Base-by-base conservation (phyloP, 2,329 filamentous ascomycete genomes). In the Pezicula neosporulosa region DNA sequence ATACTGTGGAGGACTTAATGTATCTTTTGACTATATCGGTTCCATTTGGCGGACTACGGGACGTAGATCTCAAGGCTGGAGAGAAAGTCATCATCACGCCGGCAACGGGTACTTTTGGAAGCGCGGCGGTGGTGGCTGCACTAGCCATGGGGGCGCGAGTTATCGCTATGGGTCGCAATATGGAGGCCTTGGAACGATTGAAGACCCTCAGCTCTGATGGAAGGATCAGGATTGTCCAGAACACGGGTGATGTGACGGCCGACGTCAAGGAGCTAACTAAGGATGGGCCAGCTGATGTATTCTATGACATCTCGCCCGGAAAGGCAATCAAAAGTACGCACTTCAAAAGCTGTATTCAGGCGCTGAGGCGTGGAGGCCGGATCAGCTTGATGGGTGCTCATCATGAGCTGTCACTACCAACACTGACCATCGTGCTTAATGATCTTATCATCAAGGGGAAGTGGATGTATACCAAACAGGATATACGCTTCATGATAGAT, bases 61-160 rank as follows among this genome's bases (percentile, higher is more conserved):
- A 70, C 24, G 70, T 78, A 47, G 61, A 67, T 6, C 44, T 78
- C 5, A 58, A 70, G 51, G 52, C 72, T 3, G 75, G 75, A 2
- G 72, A 79, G 55, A 75, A 70, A 0, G 60, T 80, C 10, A 61
- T 79, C 33, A 57, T 79, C 2, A 61, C 61, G 24, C 76, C 76
- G 2, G 77, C 76, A 7, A 78, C 75, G 0, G 76, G 76, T 0
- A 53, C 53, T 0, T 80, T 73, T 56, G 72, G 75, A 2, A 67
- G 73, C 12, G 71, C 68, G 1, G 75, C 67, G 0, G 73, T 77
- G 0, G 51, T 65, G 4, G 64, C 75, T 2, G 76, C 75, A 0
- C 48, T 75, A 2, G 71, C 75, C 0, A 73, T 78, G 70, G 76
- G 76, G 0, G 76, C 75, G 8, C 67, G 63, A 16, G 76, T 80